Conservation (phyloP, 108 stramenopile genomes). For the Nitzschia palea region DNA sequence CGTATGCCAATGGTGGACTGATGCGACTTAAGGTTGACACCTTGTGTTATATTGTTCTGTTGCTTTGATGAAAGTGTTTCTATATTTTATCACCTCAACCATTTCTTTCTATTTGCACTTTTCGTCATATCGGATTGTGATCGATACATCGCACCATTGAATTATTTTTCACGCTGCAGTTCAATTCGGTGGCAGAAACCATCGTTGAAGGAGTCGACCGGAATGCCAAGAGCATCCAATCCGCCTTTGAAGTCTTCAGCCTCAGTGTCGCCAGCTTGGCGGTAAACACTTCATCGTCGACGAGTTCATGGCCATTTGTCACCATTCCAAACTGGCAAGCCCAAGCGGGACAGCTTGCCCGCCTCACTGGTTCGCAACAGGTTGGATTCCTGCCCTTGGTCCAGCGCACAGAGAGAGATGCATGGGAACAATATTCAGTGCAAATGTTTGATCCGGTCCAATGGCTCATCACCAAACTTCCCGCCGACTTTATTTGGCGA, state of each 20-base stretch:
- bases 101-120: not conserved
- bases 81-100: not conserved
- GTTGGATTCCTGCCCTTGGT: not conserved
- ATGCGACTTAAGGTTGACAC: not conserved
- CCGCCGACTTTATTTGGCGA: not conserved
- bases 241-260: not conserved
- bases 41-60: not conserved
- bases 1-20: not conserved
- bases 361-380: not conserved
- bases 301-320: slow-evolving; percentile 10
- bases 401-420: not conserved
- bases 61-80: not conserved
- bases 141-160: not conserved
- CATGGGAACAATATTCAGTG: slow-evolving; percentile 5
- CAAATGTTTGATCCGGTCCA: not conserved
- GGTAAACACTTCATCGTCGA: not conserved
- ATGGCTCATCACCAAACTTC: not conserved
- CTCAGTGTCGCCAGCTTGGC: not conserved
- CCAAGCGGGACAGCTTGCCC: not conserved
- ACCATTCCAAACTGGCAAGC: slow-evolving; percentile 1
- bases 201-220: not conserved
- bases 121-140: not conserved
- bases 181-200: not conserved
- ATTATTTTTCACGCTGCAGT: no score
- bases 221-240: not conserved